A percentile compares a stretch with the other conserved stretches of the same genome.
These are phyloP conservation scores for Pseudisothecium myosuroides DNA, from an alignment of 225 moss, liverwort and hornwort species.

Conservation along the genomic window DNA sequence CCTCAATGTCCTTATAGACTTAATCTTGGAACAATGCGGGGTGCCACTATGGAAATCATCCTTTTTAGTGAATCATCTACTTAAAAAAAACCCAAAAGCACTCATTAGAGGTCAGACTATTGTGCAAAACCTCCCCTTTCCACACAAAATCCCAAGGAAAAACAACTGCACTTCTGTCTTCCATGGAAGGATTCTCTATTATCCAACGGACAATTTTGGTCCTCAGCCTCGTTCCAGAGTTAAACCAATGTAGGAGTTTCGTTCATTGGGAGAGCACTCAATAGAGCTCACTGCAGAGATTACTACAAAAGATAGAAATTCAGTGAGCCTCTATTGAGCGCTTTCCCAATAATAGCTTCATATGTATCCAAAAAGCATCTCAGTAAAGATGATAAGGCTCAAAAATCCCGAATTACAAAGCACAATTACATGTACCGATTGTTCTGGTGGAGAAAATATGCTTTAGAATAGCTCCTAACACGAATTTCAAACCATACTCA, in stretches of 20 bases:
- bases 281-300: not conserved
- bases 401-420: not conserved
- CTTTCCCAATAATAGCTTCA: not conserved
- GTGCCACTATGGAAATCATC: too few species aligned
- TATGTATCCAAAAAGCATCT: not conserved
- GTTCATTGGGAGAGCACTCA: not conserved
- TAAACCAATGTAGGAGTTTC: not conserved
- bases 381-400: not conserved
- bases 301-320: not conserved
- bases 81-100: too few species aligned
- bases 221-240: not conserved
- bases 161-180: too few species aligned
- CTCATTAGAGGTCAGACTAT: too few species aligned
- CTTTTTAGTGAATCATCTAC: too few species aligned
- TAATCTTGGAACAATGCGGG: fast-evolving
- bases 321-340: not conserved
- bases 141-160: too few species aligned
- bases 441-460: not conserved
- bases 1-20: fast-evolving
- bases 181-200: too few species aligned
- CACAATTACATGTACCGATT: not conserved
- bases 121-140: too few species aligned
- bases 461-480: not conserved
- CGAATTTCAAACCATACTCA: not conserved
- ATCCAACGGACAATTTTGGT: not conserved